A percentile compares a stretch with the other conserved stretches of the same genome.
Evolutionary conservation across 2,329 filamentous ascomycete genomes (phyloP).

Genomic region (Chlorencoelia australis): DNA sequence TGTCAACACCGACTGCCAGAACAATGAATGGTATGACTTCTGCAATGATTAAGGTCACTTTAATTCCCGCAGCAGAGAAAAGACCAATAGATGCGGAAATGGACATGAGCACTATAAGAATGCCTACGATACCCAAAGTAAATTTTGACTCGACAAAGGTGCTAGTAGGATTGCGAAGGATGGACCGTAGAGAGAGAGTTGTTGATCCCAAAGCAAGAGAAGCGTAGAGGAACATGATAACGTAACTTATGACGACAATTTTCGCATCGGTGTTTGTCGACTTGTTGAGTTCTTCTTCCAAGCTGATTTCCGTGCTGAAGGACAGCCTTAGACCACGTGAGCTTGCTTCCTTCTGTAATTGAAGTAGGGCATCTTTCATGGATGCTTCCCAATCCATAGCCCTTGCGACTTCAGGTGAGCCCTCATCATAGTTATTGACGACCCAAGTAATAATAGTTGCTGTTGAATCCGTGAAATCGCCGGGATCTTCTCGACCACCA

Average conservation of each 20-base stretch:
- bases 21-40: conserved; percentile 98
- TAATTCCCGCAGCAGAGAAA: conserved; percentile 85
- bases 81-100: conserved; percentile 91
- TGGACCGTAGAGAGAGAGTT: conserved; percentile 63
- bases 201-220: conserved; percentile 87
- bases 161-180: conserved; percentile 73
- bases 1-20: conserved; percentile 92
- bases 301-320: conserved; percentile 89
- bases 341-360: conserved; percentile 70
- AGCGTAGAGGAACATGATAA: conserved; percentile 98
- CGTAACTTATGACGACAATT: conserved; percentile 91
- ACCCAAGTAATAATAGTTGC: conserved; percentile 93
- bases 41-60: conserved; percentile 93
- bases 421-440: conserved; percentile 74
- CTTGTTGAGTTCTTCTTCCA: conserved; percentile 94
- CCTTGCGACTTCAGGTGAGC: conserved; percentile 54
- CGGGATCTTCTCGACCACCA: conserved; percentile 61
- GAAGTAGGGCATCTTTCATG: conserved; percentile 62
- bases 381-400: conserved; percentile 87
- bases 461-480: conserved; percentile 59
- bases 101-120: conserved; percentile 93
- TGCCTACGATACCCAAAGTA: conserved; percentile 85
- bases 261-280: conserved; percentile 97
- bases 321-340: conserved; percentile 75
- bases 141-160: conserved; percentile 95